phyloP scores from a whole-genome alignment of 192 early-diverging fungal genomes.

The Lobulomyces angularis region DNA sequence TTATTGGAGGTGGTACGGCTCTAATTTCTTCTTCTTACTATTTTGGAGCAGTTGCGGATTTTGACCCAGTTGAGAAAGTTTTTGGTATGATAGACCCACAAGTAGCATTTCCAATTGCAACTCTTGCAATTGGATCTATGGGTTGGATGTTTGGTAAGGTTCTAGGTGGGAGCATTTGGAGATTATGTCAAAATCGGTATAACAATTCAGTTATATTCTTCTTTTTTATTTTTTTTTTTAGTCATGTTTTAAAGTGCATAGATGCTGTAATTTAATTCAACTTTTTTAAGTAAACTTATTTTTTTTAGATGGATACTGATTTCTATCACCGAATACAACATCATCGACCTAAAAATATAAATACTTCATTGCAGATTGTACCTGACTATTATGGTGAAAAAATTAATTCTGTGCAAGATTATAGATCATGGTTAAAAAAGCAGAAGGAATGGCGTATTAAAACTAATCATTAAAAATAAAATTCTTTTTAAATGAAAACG shows the following conservation, averaged over 20 bases:
- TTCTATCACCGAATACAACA: slow-evolving; percentile 27
- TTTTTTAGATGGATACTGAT: slow-evolving; percentile 23
- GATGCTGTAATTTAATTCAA: no score
- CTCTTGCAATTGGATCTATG: slow-evolving; percentile 14
- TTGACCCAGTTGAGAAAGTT: slow-evolving; percentile 26
- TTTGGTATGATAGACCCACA: slow-evolving; percentile 23
- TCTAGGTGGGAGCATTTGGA: slow-evolving; percentile 22
- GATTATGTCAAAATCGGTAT: slow-evolving; percentile 17
- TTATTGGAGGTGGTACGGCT: slow-evolving; percentile 6
- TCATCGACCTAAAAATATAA: slow-evolving; percentile 24
- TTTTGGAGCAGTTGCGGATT: slow-evolving; percentile 30
- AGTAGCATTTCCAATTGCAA: slow-evolving; percentile 13
- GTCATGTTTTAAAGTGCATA: neutral
- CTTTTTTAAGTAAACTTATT: neutral
- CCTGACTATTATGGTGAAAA: slow-evolving; percentile 91
- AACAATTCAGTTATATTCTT: neutral
- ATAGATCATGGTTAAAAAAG: slow-evolving; percentile 78
- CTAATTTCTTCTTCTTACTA: slow-evolving; percentile 23
- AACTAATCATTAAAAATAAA: no score
- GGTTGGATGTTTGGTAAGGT: slow-evolving; percentile 8
- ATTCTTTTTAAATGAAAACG: slow-evolving; percentile 8
- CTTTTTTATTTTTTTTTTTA: neutral
- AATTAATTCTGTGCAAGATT: slow-evolving; percentile 68
- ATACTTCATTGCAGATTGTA: slow-evolving; percentile 47
- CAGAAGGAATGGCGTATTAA: no score